Conservation (phyloP, 139 green algal genomes). For the Coelastrella sp. region DNA sequence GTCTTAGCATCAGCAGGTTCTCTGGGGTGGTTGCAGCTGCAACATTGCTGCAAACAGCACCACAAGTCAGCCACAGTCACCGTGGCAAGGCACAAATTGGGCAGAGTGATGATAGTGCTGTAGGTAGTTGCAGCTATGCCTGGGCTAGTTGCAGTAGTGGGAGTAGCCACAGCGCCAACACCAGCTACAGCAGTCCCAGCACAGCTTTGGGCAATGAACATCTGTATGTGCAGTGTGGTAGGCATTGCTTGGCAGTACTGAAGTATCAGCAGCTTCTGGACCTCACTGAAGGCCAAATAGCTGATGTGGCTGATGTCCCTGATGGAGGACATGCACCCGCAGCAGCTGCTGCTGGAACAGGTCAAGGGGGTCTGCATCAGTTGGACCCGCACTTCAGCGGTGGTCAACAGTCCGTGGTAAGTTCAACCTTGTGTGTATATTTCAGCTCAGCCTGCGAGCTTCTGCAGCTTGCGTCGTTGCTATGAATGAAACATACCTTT, state of each 20-base stretch:
- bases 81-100: too few species aligned
- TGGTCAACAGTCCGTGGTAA: slow-evolving; percentile 1
- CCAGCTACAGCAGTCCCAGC: slow-evolving; percentile 27
- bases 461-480: too few species aligned
- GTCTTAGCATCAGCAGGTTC: background rate
- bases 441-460: too few species aligned
- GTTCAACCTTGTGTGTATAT: background rate
- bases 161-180: background rate
- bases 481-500: too few species aligned
- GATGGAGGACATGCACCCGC: too few species aligned
- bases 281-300: slow-evolving; percentile 38
- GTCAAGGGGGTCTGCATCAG: background rate
- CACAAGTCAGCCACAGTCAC: background rate
- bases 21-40: background rate
- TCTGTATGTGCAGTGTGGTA: slow-evolving; percentile 28
- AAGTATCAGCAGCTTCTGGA: slow-evolving; percentile 45
- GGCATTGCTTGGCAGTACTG: slow-evolving; percentile 30
- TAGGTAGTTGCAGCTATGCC: background rate
- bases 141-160: too few species aligned
- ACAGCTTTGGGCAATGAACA: background rate
- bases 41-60: background rate
- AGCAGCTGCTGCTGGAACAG: background rate
- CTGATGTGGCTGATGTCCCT: slow-evolving; percentile 49
- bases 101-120: background rate
- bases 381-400: background rate